Percentiles rank a stretch among this genome's conserved stretches.
Evolutionary conservation across 2,329 filamentous ascomycete species (phyloP).

Genomic region (Microdochium bolleyi): DNA sequence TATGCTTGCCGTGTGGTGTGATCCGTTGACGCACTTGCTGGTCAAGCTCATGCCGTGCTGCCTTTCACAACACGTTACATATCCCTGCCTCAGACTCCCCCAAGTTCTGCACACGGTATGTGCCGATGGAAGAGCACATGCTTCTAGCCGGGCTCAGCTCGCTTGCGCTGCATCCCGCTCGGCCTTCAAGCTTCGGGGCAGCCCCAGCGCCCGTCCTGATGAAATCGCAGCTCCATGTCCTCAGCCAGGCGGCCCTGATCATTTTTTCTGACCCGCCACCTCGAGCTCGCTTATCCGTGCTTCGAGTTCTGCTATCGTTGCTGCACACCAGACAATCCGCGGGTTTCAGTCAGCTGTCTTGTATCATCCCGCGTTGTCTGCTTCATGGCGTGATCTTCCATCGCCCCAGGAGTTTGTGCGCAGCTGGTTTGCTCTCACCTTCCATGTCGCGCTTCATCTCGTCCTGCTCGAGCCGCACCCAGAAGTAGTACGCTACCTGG

Average conservation of each 20-base stretch:
- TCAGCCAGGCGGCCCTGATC: neutral
- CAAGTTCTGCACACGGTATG: no score
- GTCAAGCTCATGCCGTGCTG: no score
- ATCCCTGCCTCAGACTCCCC: no score
- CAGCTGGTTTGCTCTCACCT: conserved; percentile 29
- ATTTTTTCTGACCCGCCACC: conserved; percentile 10
- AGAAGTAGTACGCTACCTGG: conserved; percentile 67
- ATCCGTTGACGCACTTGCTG: no score
- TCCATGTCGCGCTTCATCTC: conserved; percentile 55
- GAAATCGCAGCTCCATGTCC: neutral
- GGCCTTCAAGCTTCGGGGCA: no score
- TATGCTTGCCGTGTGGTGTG: no score
- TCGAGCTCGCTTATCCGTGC: conserved; percentile 18
- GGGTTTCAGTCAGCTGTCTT: no score
- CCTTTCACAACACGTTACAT: no score
- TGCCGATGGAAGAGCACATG: no score
- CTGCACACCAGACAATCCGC: conserved; percentile 3
- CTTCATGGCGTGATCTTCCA: neutral
- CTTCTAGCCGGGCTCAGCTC: no score
- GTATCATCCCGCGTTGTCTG: neutral
- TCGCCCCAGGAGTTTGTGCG: neutral
- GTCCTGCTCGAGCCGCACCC: conserved; percentile 66
- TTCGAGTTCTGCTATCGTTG: conserved; percentile 18
- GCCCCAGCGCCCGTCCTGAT: no score
- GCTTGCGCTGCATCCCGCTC: no score